Percentiles rank a stretch among this genome's conserved stretches.
These are phyloP conservation scores for Lactarius deliciosus DNA, from an alignment of 768 basidiomycete genomes.

Conservation along the genomic window DNA sequence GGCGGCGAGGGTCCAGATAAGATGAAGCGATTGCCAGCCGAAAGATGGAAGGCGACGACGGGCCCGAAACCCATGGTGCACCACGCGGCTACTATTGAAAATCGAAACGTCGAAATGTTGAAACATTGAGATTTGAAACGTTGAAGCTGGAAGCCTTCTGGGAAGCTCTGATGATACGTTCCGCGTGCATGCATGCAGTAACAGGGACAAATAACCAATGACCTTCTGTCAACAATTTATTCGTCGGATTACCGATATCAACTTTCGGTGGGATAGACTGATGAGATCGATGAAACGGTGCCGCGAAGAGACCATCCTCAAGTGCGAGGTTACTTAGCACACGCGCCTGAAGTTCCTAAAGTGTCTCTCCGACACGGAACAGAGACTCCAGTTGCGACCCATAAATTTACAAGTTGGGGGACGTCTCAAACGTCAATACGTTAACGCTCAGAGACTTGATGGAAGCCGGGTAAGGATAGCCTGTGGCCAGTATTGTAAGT, in stretches of 20 bases:
- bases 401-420: background rate
- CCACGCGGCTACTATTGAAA: background rate
- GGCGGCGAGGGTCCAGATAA: background rate
- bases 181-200: background rate
- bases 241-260: background rate
- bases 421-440: no score
- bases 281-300: background rate
- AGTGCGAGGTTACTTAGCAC: background rate
- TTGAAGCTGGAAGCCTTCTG: background rate
- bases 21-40: background rate
- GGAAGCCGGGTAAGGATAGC: no score
- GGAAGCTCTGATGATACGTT: background rate
- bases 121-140: background rate
- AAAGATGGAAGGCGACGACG: background rate
- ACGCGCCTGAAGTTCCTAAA: background rate
- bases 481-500: background rate
- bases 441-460: no score
- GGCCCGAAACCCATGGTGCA: background rate
- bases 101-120: background rate
- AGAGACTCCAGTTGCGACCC: background rate
- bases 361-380: background rate
- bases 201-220: background rate
- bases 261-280: background rate
- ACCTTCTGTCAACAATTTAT: background rate
- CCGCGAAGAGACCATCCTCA: background rate